Percentiles rank a stretch among this genome's conserved stretches.
Conservation (phyloP, 805 yeast genomes). For the Metschnikowia kunwiensis region DNA sequence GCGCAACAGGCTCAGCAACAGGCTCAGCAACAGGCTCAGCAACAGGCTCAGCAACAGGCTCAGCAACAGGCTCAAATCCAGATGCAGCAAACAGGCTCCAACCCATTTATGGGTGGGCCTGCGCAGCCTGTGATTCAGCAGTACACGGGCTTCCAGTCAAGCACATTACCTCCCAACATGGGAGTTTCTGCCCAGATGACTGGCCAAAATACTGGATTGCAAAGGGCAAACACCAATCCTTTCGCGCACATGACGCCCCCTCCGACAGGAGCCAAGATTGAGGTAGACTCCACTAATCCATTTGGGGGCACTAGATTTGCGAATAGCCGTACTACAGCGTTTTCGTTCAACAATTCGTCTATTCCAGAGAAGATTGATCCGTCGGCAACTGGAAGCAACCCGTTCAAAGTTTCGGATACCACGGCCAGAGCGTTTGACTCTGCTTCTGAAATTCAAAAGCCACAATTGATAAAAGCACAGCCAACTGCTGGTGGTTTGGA, state of each 20-base stretch:
- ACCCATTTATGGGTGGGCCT: conserved; percentile 11
- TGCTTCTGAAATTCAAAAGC: conserved; percentile 20
- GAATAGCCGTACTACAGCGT: conserved; percentile 18
- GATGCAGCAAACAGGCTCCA: conserved; percentile 11
- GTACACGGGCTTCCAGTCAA: conserved; percentile 10
- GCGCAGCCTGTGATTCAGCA: conserved; percentile 12
- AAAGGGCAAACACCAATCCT: conserved; percentile 36
- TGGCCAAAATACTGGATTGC: conserved; percentile 12
- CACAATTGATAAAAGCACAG: conserved; percentile 40
- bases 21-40: conserved; percentile 11
- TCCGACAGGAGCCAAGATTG: conserved; percentile 10
- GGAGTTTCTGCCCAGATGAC: background rate
- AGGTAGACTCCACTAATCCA: conserved; percentile 41
- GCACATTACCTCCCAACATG: conserved; percentile 2
- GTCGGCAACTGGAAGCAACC: conserved; percentile 55
- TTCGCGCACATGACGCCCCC: conserved; percentile 25
- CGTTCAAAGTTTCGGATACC: conserved; percentile 48
- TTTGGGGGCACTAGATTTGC: conserved; percentile 42
- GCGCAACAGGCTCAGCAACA: background rate
- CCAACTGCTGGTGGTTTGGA: conserved; percentile 77
- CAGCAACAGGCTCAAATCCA: conserved; percentile 5
- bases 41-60: conserved; percentile 8
- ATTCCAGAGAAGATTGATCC: conserved; percentile 22
- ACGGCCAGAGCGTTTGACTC: conserved; percentile 32
- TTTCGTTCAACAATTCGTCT: conserved; percentile 12